phyloP scores from a whole-genome alignment of 495 filamentous ascomycete species.

The Podospora tetraspora region DNA sequence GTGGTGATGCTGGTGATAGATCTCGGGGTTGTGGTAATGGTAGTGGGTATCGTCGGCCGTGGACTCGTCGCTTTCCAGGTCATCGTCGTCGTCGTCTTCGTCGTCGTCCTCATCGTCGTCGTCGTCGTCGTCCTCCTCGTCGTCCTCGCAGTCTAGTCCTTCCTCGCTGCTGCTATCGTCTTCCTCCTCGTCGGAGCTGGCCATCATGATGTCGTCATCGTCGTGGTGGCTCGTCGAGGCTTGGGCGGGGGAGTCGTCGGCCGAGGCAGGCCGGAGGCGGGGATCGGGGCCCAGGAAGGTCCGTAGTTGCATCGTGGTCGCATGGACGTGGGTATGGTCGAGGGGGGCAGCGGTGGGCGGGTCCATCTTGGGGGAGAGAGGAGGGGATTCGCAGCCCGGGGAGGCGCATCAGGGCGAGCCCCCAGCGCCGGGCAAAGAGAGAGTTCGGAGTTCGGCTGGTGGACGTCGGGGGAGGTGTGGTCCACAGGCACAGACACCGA shows the following conservation, averaged over 20 bases:
- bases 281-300: background rate
- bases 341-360: background rate
- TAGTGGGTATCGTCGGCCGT: background rate
- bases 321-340: no score
- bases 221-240: background rate
- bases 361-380: background rate
- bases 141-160: slow-evolving; percentile 13
- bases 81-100: slow-evolving; percentile 18
- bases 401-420: background rate
- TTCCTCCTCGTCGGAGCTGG: slow-evolving; percentile 14
- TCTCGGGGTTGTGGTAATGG: background rate
- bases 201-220: slow-evolving; percentile 11
- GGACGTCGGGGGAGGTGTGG: background rate
- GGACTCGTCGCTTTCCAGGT: background rate
- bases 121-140: slow-evolving; percentile 22
- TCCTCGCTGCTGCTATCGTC: slow-evolving; percentile 18
- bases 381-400: background rate
- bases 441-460: background rate
- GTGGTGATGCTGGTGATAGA: background rate
- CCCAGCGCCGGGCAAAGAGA: background rate
- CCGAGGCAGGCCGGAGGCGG: background rate
- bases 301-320: background rate
- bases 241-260: background rate
- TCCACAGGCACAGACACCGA: background rate
- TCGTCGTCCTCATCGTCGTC: slow-evolving; percentile 24